A percentile compares a stretch with the other conserved stretches of the same genome.
Conservation (phyloP, 2,329 filamentous ascomycete genomes). For the Chaetoscypha palmicola region DNA sequence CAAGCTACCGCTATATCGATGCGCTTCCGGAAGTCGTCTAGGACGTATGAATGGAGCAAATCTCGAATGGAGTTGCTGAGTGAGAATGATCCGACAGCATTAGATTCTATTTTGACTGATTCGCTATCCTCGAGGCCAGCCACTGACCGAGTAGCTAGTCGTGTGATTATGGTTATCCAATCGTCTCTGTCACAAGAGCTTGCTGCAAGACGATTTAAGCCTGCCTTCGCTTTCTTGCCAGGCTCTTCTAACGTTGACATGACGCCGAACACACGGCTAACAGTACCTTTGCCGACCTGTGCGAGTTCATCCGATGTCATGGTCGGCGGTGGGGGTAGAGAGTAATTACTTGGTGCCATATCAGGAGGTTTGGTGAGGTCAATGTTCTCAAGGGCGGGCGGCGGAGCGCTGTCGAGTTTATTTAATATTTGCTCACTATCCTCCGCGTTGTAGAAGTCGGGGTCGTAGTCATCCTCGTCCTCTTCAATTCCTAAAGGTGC, state of each 20-base stretch:
- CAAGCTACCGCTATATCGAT: conserved; percentile 88
- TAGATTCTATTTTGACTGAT: conserved; percentile 50
- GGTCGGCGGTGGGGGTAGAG: conserved; percentile 67
- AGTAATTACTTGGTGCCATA: conserved; percentile 63
- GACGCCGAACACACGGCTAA: conserved; percentile 71
- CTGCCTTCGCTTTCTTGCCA: conserved; percentile 56
- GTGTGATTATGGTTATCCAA: conserved; percentile 82
- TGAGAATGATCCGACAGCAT: conserved; percentile 33
- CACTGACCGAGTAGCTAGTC: conserved; percentile 73
- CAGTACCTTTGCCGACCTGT: conserved; percentile 67
- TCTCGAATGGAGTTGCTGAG: conserved; percentile 70
- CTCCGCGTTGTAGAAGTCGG: conserved; percentile 68
- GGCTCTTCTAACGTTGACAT: conserved; percentile 67
- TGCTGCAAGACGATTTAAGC: conserved; percentile 77
- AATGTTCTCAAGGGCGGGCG: conserved; percentile 45
- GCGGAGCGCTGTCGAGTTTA: conserved; percentile 64
- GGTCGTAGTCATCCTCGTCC: conserved; percentile 91
- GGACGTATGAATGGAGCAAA: conserved; percentile 72
- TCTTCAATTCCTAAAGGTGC: conserved; percentile 59
- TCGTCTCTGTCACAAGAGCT: conserved; percentile 80
- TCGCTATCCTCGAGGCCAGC: conserved; percentile 57
- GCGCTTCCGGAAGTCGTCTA: conserved; percentile 84
- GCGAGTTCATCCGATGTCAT: conserved; percentile 64
- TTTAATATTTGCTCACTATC: conserved; percentile 72
- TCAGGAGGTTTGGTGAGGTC: conserved; percentile 40